Evolutionary conservation across 768 basidiomycete genomes (phyloP), one percentile per base, ranked within the genome.

Genomic region (Xerocomellus dryophilus): DNA sequence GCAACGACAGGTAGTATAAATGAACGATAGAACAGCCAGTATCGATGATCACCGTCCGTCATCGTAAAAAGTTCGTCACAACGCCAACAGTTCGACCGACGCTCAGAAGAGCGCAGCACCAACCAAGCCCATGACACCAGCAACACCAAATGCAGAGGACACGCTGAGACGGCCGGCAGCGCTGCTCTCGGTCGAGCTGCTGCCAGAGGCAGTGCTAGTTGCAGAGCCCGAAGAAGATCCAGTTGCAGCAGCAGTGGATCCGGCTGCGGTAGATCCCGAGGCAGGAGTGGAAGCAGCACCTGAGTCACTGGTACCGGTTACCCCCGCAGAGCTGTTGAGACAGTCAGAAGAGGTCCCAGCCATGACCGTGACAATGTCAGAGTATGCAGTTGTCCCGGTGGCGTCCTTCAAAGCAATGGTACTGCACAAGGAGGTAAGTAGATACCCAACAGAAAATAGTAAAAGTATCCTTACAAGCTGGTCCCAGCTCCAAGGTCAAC

Each of bases 341-440:
- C 75, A 76, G 42, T 61, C 54, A 8, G 61, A 56, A 53, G 75
- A 71, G 11, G 62, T 43, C 27, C 80, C 71, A 5, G 64, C 2
- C 49, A 67, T 57, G 44, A 88, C 66, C 0, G 72, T 80, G 31
- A 82, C 71, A 2, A 73, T 70, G 47, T 81, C 80, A 14, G 81
- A 80, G 70, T 76, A 90, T 7, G 75, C 80, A 9, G 61, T 66
- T 1, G 64, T 15, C 15, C 88, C 88, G 14, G 80, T 80, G 62
- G 68, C 70, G 57, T 89, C 88, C 71, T 82, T 85, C 58, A 86
- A 53, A 12, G 63, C 63, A 32, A 81, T 59, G n/a, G 79, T 79
- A 59, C 87, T 90, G 47, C 12, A 58, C 3, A 14, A 4, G 18
- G 29, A 23, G 8, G 32, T 63, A 9, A 55, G 45, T 11, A 34